Evolutionary conservation across 2,329 filamentous ascomycete species (phyloP).

Genomic region (Diplodia seriata): DNA sequence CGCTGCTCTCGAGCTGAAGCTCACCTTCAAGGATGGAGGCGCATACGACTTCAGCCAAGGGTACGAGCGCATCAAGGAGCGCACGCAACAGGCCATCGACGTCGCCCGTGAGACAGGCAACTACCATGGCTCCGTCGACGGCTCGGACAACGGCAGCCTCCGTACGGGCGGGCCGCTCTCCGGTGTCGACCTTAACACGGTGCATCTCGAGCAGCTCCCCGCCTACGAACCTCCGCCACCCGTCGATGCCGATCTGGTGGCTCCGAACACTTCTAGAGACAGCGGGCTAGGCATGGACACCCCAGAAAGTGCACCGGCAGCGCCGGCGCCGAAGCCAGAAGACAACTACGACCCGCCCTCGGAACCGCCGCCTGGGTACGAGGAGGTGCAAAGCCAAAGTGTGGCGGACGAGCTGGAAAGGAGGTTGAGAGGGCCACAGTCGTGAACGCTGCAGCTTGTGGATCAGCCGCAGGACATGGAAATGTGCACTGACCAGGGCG

Average conservation of each 20-base stretch:
- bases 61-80: slow-evolving; percentile 85
- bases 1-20: slow-evolving; percentile 76
- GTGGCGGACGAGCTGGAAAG: slow-evolving; percentile 75
- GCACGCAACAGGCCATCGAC: slow-evolving; percentile 80
- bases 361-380: slow-evolving; percentile 89
- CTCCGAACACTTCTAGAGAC: slow-evolving; percentile 18
- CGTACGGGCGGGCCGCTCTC: slow-evolving; percentile 50
- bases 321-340: slow-evolving; percentile 38
- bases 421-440: slow-evolving; percentile 43
- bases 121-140: slow-evolving; percentile 49
- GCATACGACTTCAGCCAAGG: slow-evolving; percentile 86
- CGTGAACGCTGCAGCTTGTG: neutral
- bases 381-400: slow-evolving; percentile 85
- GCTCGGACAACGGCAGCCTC: slow-evolving; percentile 43
- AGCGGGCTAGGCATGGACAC: slow-evolving; percentile 30
- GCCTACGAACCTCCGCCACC: slow-evolving; percentile 70
- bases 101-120: slow-evolving; percentile 70
- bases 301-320: slow-evolving; percentile 23
- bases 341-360: slow-evolving; percentile 60
- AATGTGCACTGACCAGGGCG: neutral
- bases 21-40: slow-evolving; percentile 95
- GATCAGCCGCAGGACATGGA: neutral
- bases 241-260: slow-evolving; percentile 9
- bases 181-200: slow-evolving; percentile 65
- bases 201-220: slow-evolving; percentile 86